Conservation (phyloP, 208 protist species). For the Zelonia costaricensis region DNA sequence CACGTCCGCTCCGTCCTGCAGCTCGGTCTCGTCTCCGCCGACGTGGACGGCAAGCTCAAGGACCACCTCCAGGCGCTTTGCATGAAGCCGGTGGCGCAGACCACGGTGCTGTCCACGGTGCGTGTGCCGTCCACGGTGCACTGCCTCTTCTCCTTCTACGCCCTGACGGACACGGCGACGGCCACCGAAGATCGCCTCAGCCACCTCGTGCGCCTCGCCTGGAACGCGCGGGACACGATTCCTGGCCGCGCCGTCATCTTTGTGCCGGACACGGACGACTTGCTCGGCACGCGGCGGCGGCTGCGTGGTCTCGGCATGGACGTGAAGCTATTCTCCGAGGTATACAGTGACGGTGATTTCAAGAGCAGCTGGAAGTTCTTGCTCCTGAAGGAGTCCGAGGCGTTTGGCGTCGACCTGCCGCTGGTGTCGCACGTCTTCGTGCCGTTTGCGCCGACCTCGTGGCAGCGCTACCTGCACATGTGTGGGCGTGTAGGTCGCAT, state of each 20-base stretch:
- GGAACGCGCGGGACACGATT: slow-evolving; percentile 70
- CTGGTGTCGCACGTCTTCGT: slow-evolving; percentile 87
- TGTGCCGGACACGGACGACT: slow-evolving; percentile 50
- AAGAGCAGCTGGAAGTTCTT: slow-evolving; percentile 73
- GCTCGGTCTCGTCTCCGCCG: slow-evolving; percentile 77
- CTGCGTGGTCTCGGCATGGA: slow-evolving; percentile 70
- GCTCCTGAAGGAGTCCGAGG: slow-evolving; percentile 73
- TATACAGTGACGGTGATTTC: slow-evolving; percentile 57
- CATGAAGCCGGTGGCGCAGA: slow-evolving; percentile 73
- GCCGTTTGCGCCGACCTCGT: slow-evolving; percentile 69
- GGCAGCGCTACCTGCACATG: slow-evolving; percentile 82
- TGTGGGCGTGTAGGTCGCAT: slow-evolving; percentile 70
- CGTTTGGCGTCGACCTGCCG: slow-evolving; percentile 72
- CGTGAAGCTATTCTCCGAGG: slow-evolving; percentile 79
- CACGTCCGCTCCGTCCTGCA: slow-evolving; percentile 86
- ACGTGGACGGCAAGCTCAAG: slow-evolving; percentile 62
- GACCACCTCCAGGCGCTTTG: slow-evolving; percentile 79
- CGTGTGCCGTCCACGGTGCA: slow-evolving; percentile 74
- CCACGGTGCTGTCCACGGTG: slow-evolving; percentile 67
- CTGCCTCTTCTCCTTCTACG: slow-evolving; percentile 83
- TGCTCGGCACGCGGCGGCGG: slow-evolving; percentile 52
- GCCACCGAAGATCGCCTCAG: slow-evolving; percentile 44
- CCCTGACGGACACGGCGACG: slow-evolving; percentile 7
- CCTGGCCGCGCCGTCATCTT: slow-evolving; percentile 75
- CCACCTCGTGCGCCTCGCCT: slow-evolving; percentile 53